Conservation (phyloP, 2,329 filamentous ascomycete genomes). For the Lasiodiplodia sp. region DNA sequence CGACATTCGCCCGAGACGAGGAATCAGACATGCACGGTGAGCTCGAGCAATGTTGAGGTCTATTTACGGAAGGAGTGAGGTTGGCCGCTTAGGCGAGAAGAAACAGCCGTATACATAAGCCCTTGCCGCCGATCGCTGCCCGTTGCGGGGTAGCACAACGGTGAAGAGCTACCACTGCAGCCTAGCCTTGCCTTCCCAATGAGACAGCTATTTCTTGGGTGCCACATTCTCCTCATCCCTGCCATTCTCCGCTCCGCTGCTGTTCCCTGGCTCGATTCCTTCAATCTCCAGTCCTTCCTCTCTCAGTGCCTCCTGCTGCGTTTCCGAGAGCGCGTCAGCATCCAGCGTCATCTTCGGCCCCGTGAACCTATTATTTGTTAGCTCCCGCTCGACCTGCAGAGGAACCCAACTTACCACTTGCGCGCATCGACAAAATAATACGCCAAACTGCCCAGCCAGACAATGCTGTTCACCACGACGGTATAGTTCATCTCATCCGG, state of each 20-base stretch:
- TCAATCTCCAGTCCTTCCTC: conserved; percentile 36
- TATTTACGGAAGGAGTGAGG: not conserved
- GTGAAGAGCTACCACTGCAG: conserved; percentile 1
- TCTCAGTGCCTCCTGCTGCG: conserved; percentile 36
- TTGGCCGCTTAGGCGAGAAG: not conserved
- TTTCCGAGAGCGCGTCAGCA: conserved; percentile 37
- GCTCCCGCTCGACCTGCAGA: not conserved
- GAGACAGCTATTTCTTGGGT: not conserved
- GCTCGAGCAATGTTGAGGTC: not conserved
- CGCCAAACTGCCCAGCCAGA: conserved; percentile 63
- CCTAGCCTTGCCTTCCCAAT: not conserved
- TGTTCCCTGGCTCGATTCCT: conserved; percentile 8
- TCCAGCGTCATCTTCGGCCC: conserved; percentile 65
- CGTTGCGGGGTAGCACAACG: conserved; percentile 1
- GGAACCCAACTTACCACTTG: conserved; percentile 55
- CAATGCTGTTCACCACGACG: conserved; percentile 65
- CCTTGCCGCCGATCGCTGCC: not conserved
- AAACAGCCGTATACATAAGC: not conserved
- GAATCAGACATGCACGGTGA: not conserved
- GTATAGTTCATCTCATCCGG: conserved; percentile 67
- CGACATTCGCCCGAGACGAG: no score
- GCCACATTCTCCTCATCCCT: conserved; percentile 8
- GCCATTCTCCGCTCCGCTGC: not conserved
- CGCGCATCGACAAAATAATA: conserved; percentile 65
- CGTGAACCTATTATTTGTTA: conserved; percentile 50